Percentiles rank a stretch among this genome's conserved stretches.
These are phyloP conservation scores for Vanrija sp. DNA, from an alignment of 1,284 basidiomycete genomes.

Conservation along the genomic window DNA sequence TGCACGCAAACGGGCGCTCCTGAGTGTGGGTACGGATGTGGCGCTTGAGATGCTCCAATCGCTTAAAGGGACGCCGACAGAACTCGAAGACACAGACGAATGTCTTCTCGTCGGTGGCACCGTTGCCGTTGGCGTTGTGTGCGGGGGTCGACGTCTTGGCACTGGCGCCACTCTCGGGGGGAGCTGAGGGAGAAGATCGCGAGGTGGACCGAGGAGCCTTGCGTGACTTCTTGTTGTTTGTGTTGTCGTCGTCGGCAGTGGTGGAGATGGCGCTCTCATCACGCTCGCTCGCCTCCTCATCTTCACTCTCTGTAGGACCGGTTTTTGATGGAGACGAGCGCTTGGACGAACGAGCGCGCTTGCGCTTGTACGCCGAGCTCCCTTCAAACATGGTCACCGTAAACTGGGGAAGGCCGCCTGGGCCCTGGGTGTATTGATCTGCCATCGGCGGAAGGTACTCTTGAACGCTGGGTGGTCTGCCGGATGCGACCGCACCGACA, in stretches of 20 bases:
- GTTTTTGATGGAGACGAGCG: too few species aligned
- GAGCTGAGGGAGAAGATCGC: conserved; percentile 1
- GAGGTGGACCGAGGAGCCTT: conserved; percentile 1
- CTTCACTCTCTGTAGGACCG: too few species aligned
- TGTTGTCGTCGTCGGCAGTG: background rate
- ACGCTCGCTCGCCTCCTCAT: too few species aligned
- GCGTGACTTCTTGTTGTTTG: background rate
- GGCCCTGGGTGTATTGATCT: conserved; percentile 14
- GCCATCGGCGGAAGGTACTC: conserved; percentile 14
- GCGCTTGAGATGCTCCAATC: conserved; percentile 79
- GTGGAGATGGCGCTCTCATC: background rate
- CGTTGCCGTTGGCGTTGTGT: conserved; percentile 1
- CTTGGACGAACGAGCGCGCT: conserved; percentile 12
- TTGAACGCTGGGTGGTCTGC: conserved; percentile 3
- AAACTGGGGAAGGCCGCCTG: conserved; percentile 16
- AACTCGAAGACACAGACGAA: conserved; percentile 24
- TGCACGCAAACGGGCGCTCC: conserved; percentile 74
- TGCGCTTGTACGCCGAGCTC: conserved; percentile 20
- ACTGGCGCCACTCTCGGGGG: conserved; percentile 5
- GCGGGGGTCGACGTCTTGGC: background rate
- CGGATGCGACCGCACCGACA: conserved; percentile 5
- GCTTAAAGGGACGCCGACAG: conserved; percentile 78
- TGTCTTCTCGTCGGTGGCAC: conserved; percentile 18
- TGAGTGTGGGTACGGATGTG: conserved; percentile 85
- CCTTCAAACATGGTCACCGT: conserved; percentile 23